These are phyloP conservation scores for Coniferiporia sulphurascens DNA, from an alignment of 1,284 basidiomycete genomes.

Conservation along the genomic window DNA sequence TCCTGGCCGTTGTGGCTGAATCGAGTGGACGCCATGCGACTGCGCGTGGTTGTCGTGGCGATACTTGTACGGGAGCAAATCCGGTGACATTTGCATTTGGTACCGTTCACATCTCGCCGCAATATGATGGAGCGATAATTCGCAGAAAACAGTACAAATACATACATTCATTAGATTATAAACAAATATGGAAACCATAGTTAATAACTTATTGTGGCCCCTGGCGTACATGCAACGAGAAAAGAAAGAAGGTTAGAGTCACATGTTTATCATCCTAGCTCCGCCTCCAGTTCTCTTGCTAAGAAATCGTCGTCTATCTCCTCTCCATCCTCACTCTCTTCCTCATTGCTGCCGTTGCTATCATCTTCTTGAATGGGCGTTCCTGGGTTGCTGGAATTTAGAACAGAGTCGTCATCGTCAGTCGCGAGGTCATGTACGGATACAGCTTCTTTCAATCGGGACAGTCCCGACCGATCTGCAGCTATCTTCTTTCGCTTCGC, in stretches of 20 bases:
- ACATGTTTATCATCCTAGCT: conserved; percentile 53
- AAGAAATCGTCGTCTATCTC: conserved; percentile 70
- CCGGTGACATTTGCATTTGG: neutral
- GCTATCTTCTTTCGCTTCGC: conserved; percentile 73
- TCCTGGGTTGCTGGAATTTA: conserved; percentile 24
- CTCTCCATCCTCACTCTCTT: conserved; percentile 36
- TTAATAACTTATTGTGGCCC: conserved; percentile 10
- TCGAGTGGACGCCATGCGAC: conserved; percentile 1
- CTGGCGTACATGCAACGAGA: neutral
- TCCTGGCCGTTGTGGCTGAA: neutral
- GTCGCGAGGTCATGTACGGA: conserved; percentile 48
- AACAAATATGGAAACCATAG: neutral
- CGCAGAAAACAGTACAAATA: neutral
- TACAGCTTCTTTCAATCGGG: conserved; percentile 62
- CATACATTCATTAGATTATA: conserved; percentile 7
- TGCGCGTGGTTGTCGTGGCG: conserved; percentile 3
- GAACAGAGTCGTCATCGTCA: conserved; percentile 21
- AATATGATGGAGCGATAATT: too few relatives aligned
- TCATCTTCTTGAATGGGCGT: conserved; percentile 22
- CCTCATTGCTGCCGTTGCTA: conserved; percentile 23
- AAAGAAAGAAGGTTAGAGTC: neutral
- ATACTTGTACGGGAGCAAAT: neutral
- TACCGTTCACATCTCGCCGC: neutral
- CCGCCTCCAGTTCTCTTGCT: conserved; percentile 66
- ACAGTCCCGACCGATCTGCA: conserved; percentile 55